These are phyloP conservation scores for Podospora conica DNA, from an alignment of 495 filamentous ascomycete genomes.

Conservation along the genomic window DNA sequence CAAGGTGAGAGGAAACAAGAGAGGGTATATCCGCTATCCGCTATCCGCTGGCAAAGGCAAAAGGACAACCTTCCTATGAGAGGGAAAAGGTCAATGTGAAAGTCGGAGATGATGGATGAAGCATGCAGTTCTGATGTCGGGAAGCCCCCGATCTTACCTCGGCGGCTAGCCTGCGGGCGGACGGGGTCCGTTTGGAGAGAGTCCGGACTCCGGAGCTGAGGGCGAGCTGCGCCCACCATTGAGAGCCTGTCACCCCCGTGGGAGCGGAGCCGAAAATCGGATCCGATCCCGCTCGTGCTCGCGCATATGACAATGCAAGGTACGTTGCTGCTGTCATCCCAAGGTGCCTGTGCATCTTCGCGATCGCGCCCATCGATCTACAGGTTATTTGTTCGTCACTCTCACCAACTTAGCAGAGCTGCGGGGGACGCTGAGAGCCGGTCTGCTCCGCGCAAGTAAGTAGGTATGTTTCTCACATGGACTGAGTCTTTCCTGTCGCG, in stretches of 20 bases:
- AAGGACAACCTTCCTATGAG: background rate
- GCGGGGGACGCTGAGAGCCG: background rate
- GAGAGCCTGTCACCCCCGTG: background rate
- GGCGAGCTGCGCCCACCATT: background rate
- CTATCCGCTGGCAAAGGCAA: background rate
- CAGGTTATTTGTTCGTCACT: background rate
- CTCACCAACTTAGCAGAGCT: background rate
- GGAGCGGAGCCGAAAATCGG: background rate
- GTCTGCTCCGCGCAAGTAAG: background rate
- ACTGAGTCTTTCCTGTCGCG: background rate
- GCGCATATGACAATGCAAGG: no score
- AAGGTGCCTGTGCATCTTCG: no score
- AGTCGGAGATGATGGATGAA: background rate
- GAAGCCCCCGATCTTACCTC: background rate
- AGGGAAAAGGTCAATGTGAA: background rate
- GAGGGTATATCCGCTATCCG: background rate
- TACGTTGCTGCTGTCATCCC: no score
- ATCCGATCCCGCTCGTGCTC: background rate
- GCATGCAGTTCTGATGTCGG: background rate
- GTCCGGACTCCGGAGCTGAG: slow-evolving; percentile 17
- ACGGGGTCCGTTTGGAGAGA: slow-evolving; percentile 29
- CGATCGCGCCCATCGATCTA: no score
- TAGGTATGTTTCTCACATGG: no score
- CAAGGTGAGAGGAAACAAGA: background rate
- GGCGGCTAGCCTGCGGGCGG: background rate